Conservation (phyloP, 495 filamentous ascomycete genomes). For the Rusavskia elegans region DNA sequence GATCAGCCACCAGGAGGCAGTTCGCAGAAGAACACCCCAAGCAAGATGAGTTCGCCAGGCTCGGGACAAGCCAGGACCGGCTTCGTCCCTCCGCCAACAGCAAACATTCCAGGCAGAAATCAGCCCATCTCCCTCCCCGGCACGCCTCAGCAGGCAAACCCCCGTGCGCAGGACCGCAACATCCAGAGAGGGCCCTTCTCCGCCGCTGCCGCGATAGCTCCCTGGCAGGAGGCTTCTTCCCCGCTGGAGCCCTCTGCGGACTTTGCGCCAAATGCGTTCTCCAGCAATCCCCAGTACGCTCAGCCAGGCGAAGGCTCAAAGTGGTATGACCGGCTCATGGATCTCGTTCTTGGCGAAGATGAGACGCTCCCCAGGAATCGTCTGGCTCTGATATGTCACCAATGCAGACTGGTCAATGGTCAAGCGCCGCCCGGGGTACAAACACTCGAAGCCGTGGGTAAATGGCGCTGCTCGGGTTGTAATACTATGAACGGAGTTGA, state of each 20-base stretch:
- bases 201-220: conserved; percentile 7
- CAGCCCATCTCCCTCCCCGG: background rate
- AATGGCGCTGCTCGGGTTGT: conserved; percentile 80
- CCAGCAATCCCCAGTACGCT: conserved; percentile 26
- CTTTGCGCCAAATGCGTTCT: conserved; percentile 48
- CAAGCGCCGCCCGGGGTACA: conserved; percentile 83
- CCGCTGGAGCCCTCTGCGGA: conserved; percentile 6
- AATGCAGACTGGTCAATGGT: conserved; percentile 84
- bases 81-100: conserved; percentile 64
- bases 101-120: conserved; percentile 48
- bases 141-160: conserved; percentile 11
- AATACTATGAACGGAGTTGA: conserved; percentile 72
- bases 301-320: conserved; percentile 36
- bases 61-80: conserved; percentile 30
- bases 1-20: conserved; percentile 9
- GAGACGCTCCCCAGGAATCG: conserved; percentile 86
- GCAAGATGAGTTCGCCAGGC: conserved; percentile 12
- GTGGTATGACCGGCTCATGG: conserved; percentile 91
- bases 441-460: conserved; percentile 61
- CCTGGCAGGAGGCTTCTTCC: conserved; percentile 6
- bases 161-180: conserved; percentile 1
- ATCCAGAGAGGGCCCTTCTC: conserved; percentile 4
- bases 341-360: conserved; percentile 87
- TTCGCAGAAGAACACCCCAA: conserved; percentile 11
- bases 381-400: conserved; percentile 68